Percentiles rank a stretch among this genome's conserved stretches.
Conservation (phyloP, 768 basidiomycete genomes). For the Leccinum obscurum region DNA sequence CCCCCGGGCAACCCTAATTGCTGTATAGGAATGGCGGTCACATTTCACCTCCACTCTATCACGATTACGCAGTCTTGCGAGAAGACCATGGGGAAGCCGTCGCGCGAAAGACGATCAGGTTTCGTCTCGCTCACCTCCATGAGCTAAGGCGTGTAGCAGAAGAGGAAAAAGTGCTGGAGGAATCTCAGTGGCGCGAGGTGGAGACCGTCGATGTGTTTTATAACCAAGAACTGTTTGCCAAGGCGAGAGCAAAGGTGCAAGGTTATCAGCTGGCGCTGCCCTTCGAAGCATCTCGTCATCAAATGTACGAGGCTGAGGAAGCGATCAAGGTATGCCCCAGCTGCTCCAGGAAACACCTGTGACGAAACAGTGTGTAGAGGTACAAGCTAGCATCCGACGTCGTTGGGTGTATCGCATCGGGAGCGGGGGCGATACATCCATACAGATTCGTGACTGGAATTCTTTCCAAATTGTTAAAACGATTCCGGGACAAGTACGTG, state of each 20-base stretch:
- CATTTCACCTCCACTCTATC: slow-evolving; percentile 57
- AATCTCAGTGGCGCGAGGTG: slow-evolving; percentile 58
- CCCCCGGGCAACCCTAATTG: not conserved
- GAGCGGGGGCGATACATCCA: slow-evolving; percentile 65
- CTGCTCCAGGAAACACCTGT: not conserved
- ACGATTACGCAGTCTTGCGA: slow-evolving; percentile 54
- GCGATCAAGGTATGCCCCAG: slow-evolving; percentile 31
- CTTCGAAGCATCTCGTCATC: slow-evolving; percentile 40
- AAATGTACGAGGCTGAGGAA: slow-evolving; percentile 34
- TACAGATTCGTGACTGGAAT: slow-evolving; percentile 70
- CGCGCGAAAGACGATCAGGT: slow-evolving; percentile 57
- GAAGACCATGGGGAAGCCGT: slow-evolving; percentile 42
- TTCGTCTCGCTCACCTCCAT: slow-evolving; percentile 58
- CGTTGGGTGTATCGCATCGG: slow-evolving; percentile 51
- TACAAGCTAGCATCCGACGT: slow-evolving; percentile 46
- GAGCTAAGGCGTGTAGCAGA: slow-evolving; percentile 49
- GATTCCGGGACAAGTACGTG: slow-evolving; percentile 47
- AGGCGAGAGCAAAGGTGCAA: slow-evolving; percentile 43
- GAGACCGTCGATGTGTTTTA: slow-evolving; percentile 60
- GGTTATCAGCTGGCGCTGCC: slow-evolving; percentile 52
- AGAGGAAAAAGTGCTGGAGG: slow-evolving; percentile 52
- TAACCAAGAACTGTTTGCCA: slow-evolving; percentile 39
- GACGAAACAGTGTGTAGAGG: slow-evolving; percentile 35
- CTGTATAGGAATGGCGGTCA: slow-evolving; percentile 66
- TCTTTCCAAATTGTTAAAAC: slow-evolving; percentile 49